Evolutionary conservation across 1,284 basidiomycete species (phyloP).

Genomic region (Pascua guehoae): DNA sequence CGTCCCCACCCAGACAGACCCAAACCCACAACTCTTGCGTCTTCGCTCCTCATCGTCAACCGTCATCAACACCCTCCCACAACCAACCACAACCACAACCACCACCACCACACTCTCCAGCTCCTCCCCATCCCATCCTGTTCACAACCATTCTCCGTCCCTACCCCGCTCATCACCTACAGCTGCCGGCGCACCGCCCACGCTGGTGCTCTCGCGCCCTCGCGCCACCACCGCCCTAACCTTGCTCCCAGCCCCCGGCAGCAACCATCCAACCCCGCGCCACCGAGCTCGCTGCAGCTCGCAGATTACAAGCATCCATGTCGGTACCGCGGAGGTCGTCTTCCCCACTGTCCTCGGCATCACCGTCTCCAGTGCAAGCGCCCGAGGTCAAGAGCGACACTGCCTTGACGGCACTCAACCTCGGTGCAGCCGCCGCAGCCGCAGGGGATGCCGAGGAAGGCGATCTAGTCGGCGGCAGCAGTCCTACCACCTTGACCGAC

Average conservation of each 20-base stretch:
- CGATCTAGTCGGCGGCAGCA: slow-evolving; percentile 19
- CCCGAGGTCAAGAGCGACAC: slow-evolving; percentile 4
- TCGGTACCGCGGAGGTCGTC: slow-evolving; percentile 20
- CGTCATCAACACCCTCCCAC: too few species aligned
- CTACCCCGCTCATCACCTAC: too few species aligned
- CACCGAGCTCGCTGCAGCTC: not conserved
- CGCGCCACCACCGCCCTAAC: not conserved
- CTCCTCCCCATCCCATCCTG: too few species aligned
- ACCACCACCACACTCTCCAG: too few species aligned
- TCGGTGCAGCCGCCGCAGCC: slow-evolving; percentile 7
- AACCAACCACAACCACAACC: too few species aligned
- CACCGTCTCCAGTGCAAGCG: slow-evolving; percentile 16
- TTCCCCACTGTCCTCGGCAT: slow-evolving; percentile 20
- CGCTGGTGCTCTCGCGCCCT: too few species aligned
- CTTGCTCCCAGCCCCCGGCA: not conserved
- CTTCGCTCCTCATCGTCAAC: too few species aligned
- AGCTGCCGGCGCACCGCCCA: too few species aligned
- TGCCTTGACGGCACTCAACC: slow-evolving; percentile 5
- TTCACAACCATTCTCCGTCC: too few species aligned
- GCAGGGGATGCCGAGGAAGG: slow-evolving; percentile 2
- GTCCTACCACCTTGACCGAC: slow-evolving; percentile 21
- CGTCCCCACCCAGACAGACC: too few species aligned
- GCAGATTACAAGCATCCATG: slow-evolving; percentile 6
- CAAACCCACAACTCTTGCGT: too few species aligned
- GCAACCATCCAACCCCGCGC: not conserved